Base-by-base conservation (phyloP, 2,329 filamentous ascomycete genomes). In the Cryoendolithus antarcticus region DNA sequence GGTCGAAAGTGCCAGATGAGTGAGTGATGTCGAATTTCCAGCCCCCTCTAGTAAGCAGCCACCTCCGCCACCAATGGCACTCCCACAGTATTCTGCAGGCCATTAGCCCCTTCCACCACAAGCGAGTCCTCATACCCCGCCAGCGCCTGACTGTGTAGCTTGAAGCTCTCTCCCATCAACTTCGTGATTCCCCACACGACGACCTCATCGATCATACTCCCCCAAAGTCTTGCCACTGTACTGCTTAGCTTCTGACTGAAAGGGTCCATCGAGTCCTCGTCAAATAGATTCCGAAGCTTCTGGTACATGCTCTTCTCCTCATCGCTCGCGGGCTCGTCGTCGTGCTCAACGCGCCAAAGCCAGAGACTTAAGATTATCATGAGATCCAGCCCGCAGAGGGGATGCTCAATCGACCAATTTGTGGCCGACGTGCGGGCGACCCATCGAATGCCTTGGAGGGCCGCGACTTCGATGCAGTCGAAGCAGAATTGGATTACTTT, bases 281-380 rank as follows among this genome's bases (percentile, higher is more conserved):
- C 85, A 57, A 93, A 93, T 52, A 96, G 70, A 61, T 80, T 79
- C 50, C 86, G 82, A 45, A 96, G 73, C 67, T 93, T 93, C 69
- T 88, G 83, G 64, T 93, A 93, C 85, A 93, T 93, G 62, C 70
- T 72, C 53, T 82, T 65, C 63, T 94, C 86, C 56, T 93, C 86
- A 50, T 83, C 80, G 24, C 78, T 84, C 28, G 85, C 82, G 19
- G 81, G 80, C 67, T 96, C 89, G 49, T 93, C 88, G 69, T 98
- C 91, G 68, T 96, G 88, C 81, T 98, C 91, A 70, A 98, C 81
- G 66, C 88, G 86, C 70, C 95, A 96, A 54, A 98, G 80, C 91
- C 91, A 98, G 51, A 96, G 72, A 56, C 86, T 95, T 52, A 98
- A 80, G 53, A 95, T 91, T 61, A 96, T 91, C 77, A 98, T 94